phyloP scores from a whole-genome alignment of 192 early-diverging fungal species.

The Kickxella alabastrina region DNA sequence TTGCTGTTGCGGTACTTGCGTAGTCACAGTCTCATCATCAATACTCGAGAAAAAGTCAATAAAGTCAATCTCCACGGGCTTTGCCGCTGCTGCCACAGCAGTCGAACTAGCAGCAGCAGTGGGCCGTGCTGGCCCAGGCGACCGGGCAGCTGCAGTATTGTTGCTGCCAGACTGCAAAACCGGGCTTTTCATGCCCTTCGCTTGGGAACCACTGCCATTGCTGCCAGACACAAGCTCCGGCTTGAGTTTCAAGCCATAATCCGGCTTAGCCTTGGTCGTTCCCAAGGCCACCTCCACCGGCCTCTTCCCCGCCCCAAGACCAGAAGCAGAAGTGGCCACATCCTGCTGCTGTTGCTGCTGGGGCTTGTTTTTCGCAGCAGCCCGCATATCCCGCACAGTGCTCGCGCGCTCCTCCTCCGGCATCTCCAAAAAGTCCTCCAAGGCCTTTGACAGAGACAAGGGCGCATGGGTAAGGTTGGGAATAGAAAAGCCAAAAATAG shows the following conservation, averaged over 20 bases:
- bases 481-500: constrained; percentile 50
- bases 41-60: constrained; percentile 57
- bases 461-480: constrained; percentile 52
- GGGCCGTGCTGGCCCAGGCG: neutral
- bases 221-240: constrained; percentile 30
- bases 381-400: constrained; percentile 29
- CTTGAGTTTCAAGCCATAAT: constrained; percentile 45
- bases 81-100: neutral
- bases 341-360: neutral
- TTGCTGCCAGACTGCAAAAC: neutral
- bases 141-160: neutral
- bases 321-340: neutral
- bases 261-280: constrained; percentile 17
- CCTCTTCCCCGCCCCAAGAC: neutral
- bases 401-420: constrained; percentile 27
- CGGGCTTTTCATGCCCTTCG: too few species aligned
- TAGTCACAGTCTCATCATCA: constrained; percentile 26
- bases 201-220: too few species aligned
- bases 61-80: constrained; percentile 34
- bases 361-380: constrained; percentile 16
- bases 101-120: neutral
- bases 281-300: constrained; percentile 3
- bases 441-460: constrained; percentile 47
- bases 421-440: constrained; percentile 52
- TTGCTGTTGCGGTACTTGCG: constrained; percentile 2